Evolutionary conservation across 2,329 filamentous ascomycete genomes (phyloP), one percentile per base, ranked within the genome.

Genomic region (Colletotrichum theobromicola): DNA sequence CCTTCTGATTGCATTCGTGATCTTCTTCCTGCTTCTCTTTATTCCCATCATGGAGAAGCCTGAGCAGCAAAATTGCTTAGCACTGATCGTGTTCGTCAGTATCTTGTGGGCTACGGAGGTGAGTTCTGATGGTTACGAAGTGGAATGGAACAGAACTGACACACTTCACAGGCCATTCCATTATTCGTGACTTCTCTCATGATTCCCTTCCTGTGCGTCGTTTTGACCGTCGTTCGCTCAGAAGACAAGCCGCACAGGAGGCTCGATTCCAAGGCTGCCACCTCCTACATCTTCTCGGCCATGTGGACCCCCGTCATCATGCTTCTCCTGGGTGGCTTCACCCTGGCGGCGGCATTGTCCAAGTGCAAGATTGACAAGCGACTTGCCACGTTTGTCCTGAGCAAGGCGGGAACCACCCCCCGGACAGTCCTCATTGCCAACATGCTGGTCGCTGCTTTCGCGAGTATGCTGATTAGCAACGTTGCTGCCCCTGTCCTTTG

Each of bases 281-380:
- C 96, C 0, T 88, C 90, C 32, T 96, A 94, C 80, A 94, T 98
- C 72, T 98, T 99, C 80, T 90, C 95, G 6, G 93, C 97, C 30
- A 99, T 99, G 97, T 99, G 97, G 97, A 98, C 96, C 5, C 96
- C 97, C 0, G 97, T 99, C 70, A 99, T 99, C 78, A 98, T 99
- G 97, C 91, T 99, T 18, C 88, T 99, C 26, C 92, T 99, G 1
- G 97, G 97, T 78, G 97, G 97, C 35, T 99, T 99, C 81, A 98
- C 97, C 3, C 93, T 99, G 68, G 97, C 97, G 12, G 97, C 97
- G 0, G 97, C 97, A 0, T 86, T 99, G 70, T 98, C 95, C 63
- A 99, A 99, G 83, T 98, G 98, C 84, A 97, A 96, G 78, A 98
- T 99, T 80, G 97, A 98, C 75, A 98, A 98, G 85, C 94, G 97